Percentiles rank a stretch among this genome's conserved stretches.
phyloP scores from a whole-genome alignment of 768 basidiomycete genomes.

The Gelatoporia subvermispora region DNA sequence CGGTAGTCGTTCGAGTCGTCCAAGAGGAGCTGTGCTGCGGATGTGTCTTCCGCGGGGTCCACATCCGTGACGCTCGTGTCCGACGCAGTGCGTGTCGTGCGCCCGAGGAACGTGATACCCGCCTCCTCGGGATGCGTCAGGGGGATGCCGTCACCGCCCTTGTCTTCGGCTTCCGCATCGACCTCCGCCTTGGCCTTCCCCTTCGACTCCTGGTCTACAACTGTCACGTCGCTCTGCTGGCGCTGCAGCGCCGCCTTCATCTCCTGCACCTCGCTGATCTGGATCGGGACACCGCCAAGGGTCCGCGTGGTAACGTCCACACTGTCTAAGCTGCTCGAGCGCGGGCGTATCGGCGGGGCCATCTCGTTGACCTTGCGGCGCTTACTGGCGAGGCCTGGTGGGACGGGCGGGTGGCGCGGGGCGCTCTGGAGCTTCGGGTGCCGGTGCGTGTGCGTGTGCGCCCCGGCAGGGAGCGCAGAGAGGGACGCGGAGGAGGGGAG shows the following conservation, averaged over 20 bases:
- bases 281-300: background rate
- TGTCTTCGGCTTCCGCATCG: too few relatives aligned
- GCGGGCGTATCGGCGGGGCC: background rate
- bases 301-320: too few relatives aligned
- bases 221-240: slow-evolving; percentile 6
- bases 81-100: too few relatives aligned
- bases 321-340: background rate
- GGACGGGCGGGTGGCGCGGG: slow-evolving; percentile 17
- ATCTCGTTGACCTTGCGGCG: background rate
- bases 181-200: background rate
- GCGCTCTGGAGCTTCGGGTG: slow-evolving; percentile 14
- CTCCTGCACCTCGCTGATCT: background rate
- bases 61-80: too few relatives aligned
- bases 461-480: background rate
- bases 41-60: too few relatives aligned
- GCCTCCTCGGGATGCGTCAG: too few relatives aligned
- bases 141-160: too few relatives aligned
- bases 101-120: too few relatives aligned
- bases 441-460: slow-evolving; percentile 16
- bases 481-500: background rate
- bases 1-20: too few relatives aligned
- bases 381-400: slow-evolving; percentile 15
- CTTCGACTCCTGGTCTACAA: background rate
- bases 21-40: too few relatives aligned
- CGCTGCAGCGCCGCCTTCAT: background rate